Conservation (phyloP, 345 rosid species). For the Brassica nigra region DNA sequence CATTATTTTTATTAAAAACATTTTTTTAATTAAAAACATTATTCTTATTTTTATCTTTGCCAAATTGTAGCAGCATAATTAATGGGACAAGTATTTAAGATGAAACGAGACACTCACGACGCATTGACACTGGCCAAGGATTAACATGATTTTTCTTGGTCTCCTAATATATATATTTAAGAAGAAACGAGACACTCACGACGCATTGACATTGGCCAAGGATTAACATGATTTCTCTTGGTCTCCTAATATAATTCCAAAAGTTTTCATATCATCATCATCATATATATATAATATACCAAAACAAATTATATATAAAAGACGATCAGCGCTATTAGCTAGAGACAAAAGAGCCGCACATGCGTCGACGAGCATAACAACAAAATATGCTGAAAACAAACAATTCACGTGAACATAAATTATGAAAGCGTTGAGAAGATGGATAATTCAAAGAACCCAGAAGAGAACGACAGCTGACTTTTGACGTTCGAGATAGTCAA, state of each 20-base stretch:
- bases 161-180: background rate
- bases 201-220: background rate
- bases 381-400: background rate
- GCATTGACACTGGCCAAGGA: background rate
- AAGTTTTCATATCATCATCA: background rate
- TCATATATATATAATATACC: background rate
- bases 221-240: background rate
- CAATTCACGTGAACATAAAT: background rate
- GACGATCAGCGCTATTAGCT: background rate
- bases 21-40: background rate
- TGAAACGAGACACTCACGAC: background rate
- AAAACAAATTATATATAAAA: background rate
- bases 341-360: constrained; percentile 8
- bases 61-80: background rate
- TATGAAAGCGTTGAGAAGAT: background rate
- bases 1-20: background rate
- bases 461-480: background rate
- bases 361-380: background rate
- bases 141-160: background rate
- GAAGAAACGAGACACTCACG: background rate
- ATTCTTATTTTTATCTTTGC: background rate
- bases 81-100: background rate
- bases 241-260: background rate
- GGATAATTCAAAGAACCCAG: background rate
- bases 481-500: background rate